These are phyloP conservation scores for Penicillium bovifimosum DNA, from an alignment of 495 filamentous ascomycete species.

Conservation along the genomic window DNA sequence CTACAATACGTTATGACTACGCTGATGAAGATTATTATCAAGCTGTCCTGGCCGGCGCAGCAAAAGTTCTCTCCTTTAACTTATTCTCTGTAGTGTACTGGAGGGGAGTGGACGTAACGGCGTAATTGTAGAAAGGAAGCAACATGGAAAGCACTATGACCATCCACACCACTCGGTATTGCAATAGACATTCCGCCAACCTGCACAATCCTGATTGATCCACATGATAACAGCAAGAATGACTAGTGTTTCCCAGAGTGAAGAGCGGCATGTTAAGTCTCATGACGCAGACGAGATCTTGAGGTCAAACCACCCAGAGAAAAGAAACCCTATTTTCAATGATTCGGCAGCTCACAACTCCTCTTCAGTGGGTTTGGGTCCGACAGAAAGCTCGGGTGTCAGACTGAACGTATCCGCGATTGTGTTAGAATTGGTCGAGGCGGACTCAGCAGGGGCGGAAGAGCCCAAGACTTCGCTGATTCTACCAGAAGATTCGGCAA, in stretches of 20 bases:
- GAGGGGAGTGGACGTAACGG: conserved; percentile 24
- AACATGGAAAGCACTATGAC: conserved; percentile 2
- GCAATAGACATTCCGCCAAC: neutral
- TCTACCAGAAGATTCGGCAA: conserved; percentile 39
- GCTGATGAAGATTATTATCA: conserved; percentile 6
- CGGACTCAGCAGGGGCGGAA: conserved; percentile 3
- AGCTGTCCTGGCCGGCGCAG: conserved; percentile 13
- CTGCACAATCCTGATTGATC: neutral
- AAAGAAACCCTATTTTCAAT: neutral
- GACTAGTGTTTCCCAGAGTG: neutral
- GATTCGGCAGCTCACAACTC: conserved; percentile 26
- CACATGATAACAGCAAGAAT: neutral
- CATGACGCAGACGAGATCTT: neutral
- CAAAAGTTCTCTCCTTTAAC: conserved; percentile 20
- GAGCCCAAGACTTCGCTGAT: conserved; percentile 33
- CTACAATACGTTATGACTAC: neutral
- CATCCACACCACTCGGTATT: neutral
- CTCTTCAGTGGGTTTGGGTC: conserved; percentile 23
- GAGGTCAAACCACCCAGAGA: neutral
- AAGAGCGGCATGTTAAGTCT: neutral
- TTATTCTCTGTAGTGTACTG: conserved; percentile 22
- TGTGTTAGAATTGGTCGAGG: neutral
- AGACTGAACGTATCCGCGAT: conserved; percentile 15
- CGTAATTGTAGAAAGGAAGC: conserved; percentile 14
- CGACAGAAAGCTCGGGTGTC: conserved; percentile 1